A percentile compares a stretch with the other conserved stretches of the same genome.
Conservation (phyloP, 1,139 yeast species). For the Kodamaea plutei region DNA sequence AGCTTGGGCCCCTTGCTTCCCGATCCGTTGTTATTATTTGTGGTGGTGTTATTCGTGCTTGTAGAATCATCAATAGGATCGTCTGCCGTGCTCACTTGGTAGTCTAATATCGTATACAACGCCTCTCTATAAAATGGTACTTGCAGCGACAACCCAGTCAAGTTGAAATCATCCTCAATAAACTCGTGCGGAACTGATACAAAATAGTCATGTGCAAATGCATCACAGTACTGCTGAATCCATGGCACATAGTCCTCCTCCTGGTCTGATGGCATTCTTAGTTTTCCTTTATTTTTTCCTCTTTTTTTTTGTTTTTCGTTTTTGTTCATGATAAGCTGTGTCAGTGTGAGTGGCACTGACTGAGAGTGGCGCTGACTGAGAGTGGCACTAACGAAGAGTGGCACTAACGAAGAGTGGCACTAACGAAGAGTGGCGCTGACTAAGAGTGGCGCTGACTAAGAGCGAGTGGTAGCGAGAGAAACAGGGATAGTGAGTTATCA, state of each 20-base stretch:
- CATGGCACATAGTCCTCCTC: slow-evolving; percentile 74
- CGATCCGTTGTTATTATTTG: slow-evolving; percentile 8
- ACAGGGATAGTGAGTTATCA: too few relatives aligned
- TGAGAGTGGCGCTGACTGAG: too few relatives aligned
- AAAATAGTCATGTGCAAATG: slow-evolving; percentile 89
- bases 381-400: too few relatives aligned
- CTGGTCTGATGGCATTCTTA: slow-evolving; percentile 39
- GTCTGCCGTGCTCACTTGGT: slow-evolving; percentile 77
- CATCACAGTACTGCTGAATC: slow-evolving; percentile 84
- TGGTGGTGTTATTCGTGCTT: slow-evolving; percentile 11
- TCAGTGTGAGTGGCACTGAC: too few relatives aligned
- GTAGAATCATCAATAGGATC: slow-evolving; percentile 22
- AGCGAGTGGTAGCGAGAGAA: too few relatives aligned
- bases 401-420: too few relatives aligned
- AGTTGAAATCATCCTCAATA: slow-evolving; percentile 92
- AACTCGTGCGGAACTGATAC: slow-evolving; percentile 91
- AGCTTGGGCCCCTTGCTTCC: slow-evolving; percentile 15
- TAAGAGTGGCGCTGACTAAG: too few relatives aligned
- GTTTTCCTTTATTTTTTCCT: slow-evolving; percentile 2
- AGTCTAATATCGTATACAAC: slow-evolving; percentile 72
- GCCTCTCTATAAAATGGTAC: slow-evolving; percentile 94
- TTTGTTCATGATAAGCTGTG: too few relatives aligned
- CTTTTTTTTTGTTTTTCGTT: slow-evolving; percentile 1
- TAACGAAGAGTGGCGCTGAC: too few relatives aligned
- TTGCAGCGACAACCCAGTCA: slow-evolving; percentile 80